These are phyloP conservation scores for Podaxis sp. DNA, from an alignment of 768 basidiomycete genomes.

Conservation along the genomic window DNA sequence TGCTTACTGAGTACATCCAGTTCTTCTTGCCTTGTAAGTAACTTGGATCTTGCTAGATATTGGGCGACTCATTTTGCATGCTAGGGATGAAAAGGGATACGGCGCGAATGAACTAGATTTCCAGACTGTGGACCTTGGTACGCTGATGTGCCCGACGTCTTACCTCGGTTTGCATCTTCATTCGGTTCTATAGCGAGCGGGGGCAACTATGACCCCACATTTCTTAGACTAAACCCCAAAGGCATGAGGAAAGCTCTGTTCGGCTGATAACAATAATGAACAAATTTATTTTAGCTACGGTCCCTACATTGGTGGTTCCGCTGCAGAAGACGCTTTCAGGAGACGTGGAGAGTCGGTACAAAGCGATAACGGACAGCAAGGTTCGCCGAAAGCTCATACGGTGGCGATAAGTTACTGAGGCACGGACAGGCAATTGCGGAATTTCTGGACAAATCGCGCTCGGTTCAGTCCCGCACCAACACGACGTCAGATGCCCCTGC, in stretches of 20 bases:
- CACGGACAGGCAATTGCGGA: slow-evolving; percentile 61
- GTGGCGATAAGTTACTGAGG: background rate
- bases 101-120: slow-evolving; percentile 71
- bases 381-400: slow-evolving; percentile 31
- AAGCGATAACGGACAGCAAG: slow-evolving; percentile 74
- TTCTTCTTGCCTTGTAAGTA: slow-evolving; percentile 55
- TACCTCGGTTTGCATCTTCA: background rate
- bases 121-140: slow-evolving; percentile 61
- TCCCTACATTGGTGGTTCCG: slow-evolving; percentile 86
- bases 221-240: slow-evolving; percentile 74
- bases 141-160: slow-evolving; percentile 27
- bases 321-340: slow-evolving; percentile 66
- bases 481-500: slow-evolving; percentile 74
- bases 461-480: slow-evolving; percentile 60
- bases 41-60: background rate
- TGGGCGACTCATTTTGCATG: slow-evolving; percentile 12
- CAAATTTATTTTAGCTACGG: slow-evolving; percentile 47
- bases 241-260: slow-evolving; percentile 39
- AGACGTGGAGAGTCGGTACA: slow-evolving; percentile 77
- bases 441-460: slow-evolving; percentile 83
- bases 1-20: slow-evolving; percentile 27
- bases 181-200: slow-evolving; percentile 53
- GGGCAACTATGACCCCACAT: slow-evolving; percentile 75
- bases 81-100: slow-evolving; percentile 80
- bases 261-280: background rate